These are phyloP conservation scores for Boletus rubropictus DNA, from an alignment of 768 basidiomycete species.

Conservation along the genomic window DNA sequence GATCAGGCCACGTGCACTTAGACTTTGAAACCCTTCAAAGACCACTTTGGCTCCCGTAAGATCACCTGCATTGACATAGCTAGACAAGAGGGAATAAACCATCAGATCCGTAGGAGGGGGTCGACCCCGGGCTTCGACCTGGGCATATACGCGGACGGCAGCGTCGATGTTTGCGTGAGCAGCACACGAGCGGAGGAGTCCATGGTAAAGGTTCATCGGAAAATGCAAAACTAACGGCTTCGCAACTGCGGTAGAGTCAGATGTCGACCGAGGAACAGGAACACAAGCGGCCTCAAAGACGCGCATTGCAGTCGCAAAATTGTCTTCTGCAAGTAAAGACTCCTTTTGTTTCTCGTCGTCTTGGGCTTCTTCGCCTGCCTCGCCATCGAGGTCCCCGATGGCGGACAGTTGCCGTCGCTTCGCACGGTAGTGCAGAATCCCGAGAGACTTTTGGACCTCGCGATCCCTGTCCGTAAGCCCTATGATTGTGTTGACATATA, in stretches of 20 bases:
- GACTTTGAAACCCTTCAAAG: conserved; percentile 53
- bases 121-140: conserved; percentile 42
- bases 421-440: conserved; percentile 37
- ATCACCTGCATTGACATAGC: conserved; percentile 49
- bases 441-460: conserved; percentile 50
- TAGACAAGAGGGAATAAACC: conserved; percentile 54
- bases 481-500: conserved; percentile 56
- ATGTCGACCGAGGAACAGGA: conserved; percentile 16
- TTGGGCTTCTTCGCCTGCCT: conserved; percentile 12
- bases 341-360: conserved; percentile 34
- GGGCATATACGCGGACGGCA: conserved; percentile 60
- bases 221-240: conserved; percentile 21
- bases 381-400: conserved; percentile 1
- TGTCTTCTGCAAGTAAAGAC: conserved; percentile 55
- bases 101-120: conserved; percentile 30
- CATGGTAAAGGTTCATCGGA: conserved; percentile 39
- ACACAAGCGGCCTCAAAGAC: conserved; percentile 60
- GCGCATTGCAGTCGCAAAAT: conserved; percentile 63
- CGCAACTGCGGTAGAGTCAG: conserved; percentile 7
- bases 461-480: conserved; percentile 62
- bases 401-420: conserved; percentile 28
- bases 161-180: conserved; percentile 49
- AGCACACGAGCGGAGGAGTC: conserved; percentile 59
- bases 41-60: conserved; percentile 49
- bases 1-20: conserved; percentile 33